A percentile compares a stretch with the other conserved stretches of the same genome.
phyloP scores from a whole-genome alignment of 2,329 filamentous ascomycete species.

The Cytospora piceae region DNA sequence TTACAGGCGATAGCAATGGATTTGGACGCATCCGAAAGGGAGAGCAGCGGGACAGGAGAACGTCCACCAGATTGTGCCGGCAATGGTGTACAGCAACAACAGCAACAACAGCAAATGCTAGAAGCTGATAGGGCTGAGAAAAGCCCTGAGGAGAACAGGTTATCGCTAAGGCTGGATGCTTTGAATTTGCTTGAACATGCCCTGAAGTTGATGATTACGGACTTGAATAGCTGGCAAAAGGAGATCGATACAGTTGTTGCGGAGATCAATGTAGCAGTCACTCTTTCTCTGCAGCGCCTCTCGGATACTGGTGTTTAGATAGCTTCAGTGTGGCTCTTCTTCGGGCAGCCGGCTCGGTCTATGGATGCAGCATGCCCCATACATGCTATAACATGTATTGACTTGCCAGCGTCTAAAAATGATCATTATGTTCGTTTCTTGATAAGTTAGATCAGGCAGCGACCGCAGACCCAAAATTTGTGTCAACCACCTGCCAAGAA shows the following conservation, averaged over 20 bases:
- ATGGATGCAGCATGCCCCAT: too few relatives aligned
- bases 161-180: neutral
- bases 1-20: neutral
- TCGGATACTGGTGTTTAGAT: too few relatives aligned
- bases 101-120: neutral
- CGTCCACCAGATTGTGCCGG: neutral
- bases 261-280: neutral
- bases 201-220: neutral
- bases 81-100: neutral
- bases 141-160: too few relatives aligned
- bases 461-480: too few relatives aligned
- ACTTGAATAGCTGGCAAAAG: neutral
- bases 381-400: too few relatives aligned
- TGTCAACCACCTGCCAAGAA: too few relatives aligned
- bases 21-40: neutral
- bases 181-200: neutral
- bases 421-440: too few relatives aligned
- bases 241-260: neutral
- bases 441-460: too few relatives aligned
- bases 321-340: too few relatives aligned
- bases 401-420: too few relatives aligned
- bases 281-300: neutral
- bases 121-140: too few relatives aligned
- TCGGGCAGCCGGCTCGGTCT: too few relatives aligned
- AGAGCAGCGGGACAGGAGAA: neutral